Evolutionary conservation across 768 basidiomycete species (phyloP).

Genomic region (Chlorophyllum brunneum): DNA sequence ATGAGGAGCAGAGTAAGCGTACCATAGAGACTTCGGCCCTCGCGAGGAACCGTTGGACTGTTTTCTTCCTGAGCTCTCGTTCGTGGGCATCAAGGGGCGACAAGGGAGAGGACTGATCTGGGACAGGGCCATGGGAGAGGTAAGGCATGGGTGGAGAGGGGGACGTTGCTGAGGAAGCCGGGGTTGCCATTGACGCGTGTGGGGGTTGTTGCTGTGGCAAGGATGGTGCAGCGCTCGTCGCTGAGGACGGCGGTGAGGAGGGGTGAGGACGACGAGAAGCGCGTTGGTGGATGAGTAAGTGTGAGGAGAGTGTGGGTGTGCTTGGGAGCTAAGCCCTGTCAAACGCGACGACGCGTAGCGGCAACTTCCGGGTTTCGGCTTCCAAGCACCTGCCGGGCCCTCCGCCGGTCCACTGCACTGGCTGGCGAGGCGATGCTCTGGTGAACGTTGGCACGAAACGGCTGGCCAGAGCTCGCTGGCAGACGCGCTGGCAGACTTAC

Average conservation of each 20-base stretch:
- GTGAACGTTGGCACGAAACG: no score
- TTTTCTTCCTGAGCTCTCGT: constrained; percentile 59
- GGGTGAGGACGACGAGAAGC: constrained; percentile 23
- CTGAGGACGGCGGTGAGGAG: constrained; percentile 26
- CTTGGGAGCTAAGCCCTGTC: constrained; percentile 31
- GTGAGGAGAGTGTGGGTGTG: constrained; percentile 27
- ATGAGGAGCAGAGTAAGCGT: constrained; percentile 33
- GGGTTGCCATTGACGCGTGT: constrained; percentile 67
- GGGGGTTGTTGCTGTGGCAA: constrained; percentile 17
- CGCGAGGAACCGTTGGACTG: constrained; percentile 72
- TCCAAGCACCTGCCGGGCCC: constrained; percentile 28
- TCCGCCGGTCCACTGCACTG: constrained; percentile 13
- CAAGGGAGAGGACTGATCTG: constrained; percentile 33
- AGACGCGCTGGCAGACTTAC: constrained; percentile 3
- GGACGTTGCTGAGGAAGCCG: constrained; percentile 78
- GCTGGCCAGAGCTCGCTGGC: no score
- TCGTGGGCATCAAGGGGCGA: constrained; percentile 40
- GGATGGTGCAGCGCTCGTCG: constrained; percentile 32
- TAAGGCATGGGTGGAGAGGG: constrained; percentile 73
- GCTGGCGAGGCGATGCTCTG: no score
- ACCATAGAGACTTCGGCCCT: constrained; percentile 81
- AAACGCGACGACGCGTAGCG: constrained; percentile 54
- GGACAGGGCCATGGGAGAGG: constrained; percentile 41
- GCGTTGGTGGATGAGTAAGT: constrained; percentile 24
- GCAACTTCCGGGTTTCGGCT: constrained; percentile 44